Base-by-base conservation (phyloP, 768 basidiomycete genomes). In the Lactifluus rugatus region DNA sequence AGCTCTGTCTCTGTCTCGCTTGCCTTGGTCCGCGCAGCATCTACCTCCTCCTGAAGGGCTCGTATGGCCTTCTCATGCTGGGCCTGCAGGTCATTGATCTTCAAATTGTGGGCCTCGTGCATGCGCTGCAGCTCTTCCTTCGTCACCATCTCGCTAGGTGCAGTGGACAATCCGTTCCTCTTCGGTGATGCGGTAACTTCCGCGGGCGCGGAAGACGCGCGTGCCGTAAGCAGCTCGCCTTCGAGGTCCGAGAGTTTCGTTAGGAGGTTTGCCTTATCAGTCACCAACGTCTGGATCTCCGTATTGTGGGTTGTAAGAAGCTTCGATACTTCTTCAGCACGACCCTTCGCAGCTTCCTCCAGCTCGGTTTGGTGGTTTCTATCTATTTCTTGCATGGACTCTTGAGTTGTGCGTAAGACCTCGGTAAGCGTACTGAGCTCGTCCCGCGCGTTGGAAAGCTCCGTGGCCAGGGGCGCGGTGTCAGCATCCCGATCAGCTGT, bases 21-120 rank as follows among this genome's bases (percentile, higher is more conserved):
- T 39, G 80, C 73, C 66, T 75, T 80, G 26, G 66, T 60, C 56
- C 76, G 71, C 13, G 81, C 73, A 10, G 70, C 71, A 36, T 84
- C 82, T 8, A 89, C 75, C 65, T 89, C 78, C 36, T 78, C 78
- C 66, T 72, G 76, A 50, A 85, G 54, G 39, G 64, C 73, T 63
- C 79, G 80, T 48, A 82, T 67, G 26, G 73, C 74, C 63, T 82
- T 83, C 31, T 83, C 81, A 65, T 87, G 81, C 21, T 79, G 80
- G 16, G 83, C 82, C 67, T 85, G 76, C 54, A 91, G 62, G 70
- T 92, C 89, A 52, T 83, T 74, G 63, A 93, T 68, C 74, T 86
- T 92, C 61, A 85, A 75, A 68, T 87, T 88, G 69, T 93, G 91
- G 5, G 91, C 91, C 69, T 89, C 86, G 62, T 93, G 87, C 66